A percentile compares a stretch with the other conserved stretches of the same genome.
phyloP scores from a whole-genome alignment of 2,329 filamentous ascomycete species.

The Furcasterigmium sp. region DNA sequence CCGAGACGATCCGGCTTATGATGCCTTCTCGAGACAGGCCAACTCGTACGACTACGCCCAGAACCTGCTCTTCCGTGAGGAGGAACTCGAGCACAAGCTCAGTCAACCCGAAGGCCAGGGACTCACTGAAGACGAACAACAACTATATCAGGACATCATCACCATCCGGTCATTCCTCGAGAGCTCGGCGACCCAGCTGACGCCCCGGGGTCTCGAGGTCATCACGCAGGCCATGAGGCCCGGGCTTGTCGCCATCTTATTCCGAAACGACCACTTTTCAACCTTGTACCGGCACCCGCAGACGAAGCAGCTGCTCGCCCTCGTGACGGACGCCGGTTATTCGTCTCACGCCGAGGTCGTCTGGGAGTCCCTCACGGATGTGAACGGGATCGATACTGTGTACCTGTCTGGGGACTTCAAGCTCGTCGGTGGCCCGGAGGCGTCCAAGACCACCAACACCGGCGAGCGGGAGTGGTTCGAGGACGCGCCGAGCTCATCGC shows the following conservation, averaged over 20 bases:
- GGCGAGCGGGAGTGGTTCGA: background rate
- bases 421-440: slow-evolving; percentile 64
- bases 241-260: slow-evolving; percentile 82
- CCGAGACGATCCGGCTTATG: slow-evolving; percentile 59
- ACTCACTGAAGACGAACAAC: slow-evolving; percentile 68
- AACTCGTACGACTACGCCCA: slow-evolving; percentile 89
- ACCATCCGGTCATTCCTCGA: slow-evolving; percentile 80
- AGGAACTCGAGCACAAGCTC: slow-evolving; percentile 81
- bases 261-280: slow-evolving; percentile 95
- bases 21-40: slow-evolving; percentile 68
- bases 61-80: slow-evolving; percentile 80
- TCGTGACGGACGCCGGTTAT: slow-evolving; percentile 93
- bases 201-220: slow-evolving; percentile 70
- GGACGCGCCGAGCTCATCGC: background rate
- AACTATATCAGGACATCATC: slow-evolving; percentile 75
- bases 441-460: background rate
- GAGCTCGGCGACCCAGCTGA: slow-evolving; percentile 80
- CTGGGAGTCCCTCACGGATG: slow-evolving; percentile 89
- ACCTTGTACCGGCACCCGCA: slow-evolving; percentile 86
- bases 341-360: slow-evolving; percentile 84
- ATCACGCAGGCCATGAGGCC: slow-evolving; percentile 66
- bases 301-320: slow-evolving; percentile 67
- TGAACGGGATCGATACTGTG: slow-evolving; percentile 76
- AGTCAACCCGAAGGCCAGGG: slow-evolving; percentile 44
- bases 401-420: slow-evolving; percentile 90